Percentiles rank a stretch among this genome's conserved stretches.
Evolutionary conservation across 176 grass and related monocot genomes (phyloP).

Genomic region (Oryza rufipogon): DNA sequence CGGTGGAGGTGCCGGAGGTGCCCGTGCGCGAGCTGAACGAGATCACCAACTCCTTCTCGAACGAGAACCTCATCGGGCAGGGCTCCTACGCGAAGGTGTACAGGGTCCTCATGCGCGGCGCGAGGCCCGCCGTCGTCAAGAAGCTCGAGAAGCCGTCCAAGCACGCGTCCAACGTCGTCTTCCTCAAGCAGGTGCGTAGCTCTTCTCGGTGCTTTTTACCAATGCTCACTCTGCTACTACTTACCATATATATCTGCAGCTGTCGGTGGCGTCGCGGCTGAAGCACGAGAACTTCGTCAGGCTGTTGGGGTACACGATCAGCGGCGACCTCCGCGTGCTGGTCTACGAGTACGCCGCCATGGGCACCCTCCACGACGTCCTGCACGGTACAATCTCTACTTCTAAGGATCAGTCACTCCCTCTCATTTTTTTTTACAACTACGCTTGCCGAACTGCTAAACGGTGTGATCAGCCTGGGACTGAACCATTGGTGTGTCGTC

Average conservation of each 20-base stretch:
- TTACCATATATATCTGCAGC: background rate
- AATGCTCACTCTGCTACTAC: background rate
- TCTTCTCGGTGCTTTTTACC: background rate
- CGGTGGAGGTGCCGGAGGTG: constrained; percentile 53
- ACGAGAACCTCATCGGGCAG: constrained; percentile 48
- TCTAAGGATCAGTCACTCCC: no score
- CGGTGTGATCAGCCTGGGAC: background rate
- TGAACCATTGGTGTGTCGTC: background rate
- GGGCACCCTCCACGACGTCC: constrained; percentile 64
- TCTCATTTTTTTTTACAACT: no score
- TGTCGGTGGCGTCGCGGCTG: constrained; percentile 50
- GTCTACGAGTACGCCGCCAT: constrained; percentile 61
- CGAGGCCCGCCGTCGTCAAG: constrained; percentile 48
- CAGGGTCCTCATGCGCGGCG: constrained; percentile 32
- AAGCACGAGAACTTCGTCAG: constrained; percentile 51
- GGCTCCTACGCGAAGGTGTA: constrained; percentile 69
- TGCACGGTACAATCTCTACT: constrained; percentile 36
- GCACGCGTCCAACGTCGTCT: constrained; percentile 51
- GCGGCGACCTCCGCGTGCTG: constrained; percentile 44
- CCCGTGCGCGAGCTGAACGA: constrained; percentile 50
- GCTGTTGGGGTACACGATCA: constrained; percentile 53
- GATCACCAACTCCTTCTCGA: constrained; percentile 40
- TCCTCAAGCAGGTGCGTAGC: constrained; percentile 35
- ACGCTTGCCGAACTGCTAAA: no score
- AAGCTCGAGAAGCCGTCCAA: constrained; percentile 51